Percentiles rank a stretch among this genome's conserved stretches.
Evolutionary conservation across 352 stramenopile species (phyloP).

Genomic region (Phytophthora ohioensis): DNA sequence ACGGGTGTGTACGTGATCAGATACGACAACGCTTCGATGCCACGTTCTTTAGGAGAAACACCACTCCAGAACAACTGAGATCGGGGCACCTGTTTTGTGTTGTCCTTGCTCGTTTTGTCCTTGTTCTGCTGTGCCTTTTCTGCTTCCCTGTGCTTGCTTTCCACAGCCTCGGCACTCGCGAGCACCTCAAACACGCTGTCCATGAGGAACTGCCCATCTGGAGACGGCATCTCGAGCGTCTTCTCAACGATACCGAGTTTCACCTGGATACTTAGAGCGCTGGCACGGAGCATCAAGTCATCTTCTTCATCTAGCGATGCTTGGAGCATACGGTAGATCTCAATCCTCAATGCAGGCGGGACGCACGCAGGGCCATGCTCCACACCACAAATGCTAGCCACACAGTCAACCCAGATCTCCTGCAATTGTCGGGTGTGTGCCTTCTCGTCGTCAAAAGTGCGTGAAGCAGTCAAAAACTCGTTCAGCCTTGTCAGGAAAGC

Average conservation of each 20-base stretch:
- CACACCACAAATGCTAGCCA: slow-evolving; percentile 80
- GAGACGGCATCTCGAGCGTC: slow-evolving; percentile 70
- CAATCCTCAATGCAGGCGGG: slow-evolving; percentile 65
- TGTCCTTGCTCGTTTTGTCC: slow-evolving; percentile 16
- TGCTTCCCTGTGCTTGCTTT: slow-evolving; percentile 43
- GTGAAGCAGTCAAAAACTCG: slow-evolving; percentile 70
- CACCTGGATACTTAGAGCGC: slow-evolving; percentile 83
- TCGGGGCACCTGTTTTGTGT: slow-evolving; percentile 17
- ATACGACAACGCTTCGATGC: slow-evolving; percentile 86
- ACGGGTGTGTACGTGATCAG: slow-evolving; percentile 85
- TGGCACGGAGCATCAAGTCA: slow-evolving; percentile 78
- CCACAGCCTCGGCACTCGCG: slow-evolving; percentile 63
- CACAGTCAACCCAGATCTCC: slow-evolving; percentile 84
- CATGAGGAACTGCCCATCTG: slow-evolving; percentile 71
- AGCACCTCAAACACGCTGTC: slow-evolving; percentile 81
- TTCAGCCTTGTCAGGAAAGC: slow-evolving; percentile 58
- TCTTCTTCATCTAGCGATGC: slow-evolving; percentile 72
- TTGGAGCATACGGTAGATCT: slow-evolving; percentile 83
- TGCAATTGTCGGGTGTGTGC: slow-evolving; percentile 65
- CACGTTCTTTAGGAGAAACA: slow-evolving; percentile 82
- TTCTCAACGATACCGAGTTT: slow-evolving; percentile 89
- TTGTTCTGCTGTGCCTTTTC: slow-evolving; percentile 37
- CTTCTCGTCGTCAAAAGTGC: slow-evolving; percentile 53
- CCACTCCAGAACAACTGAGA: slow-evolving; percentile 71
- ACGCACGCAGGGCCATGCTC: slow-evolving; percentile 77